Base-by-base conservation (phyloP, 768 basidiomycete genomes). In the Lactarius akahatsu region DNA sequence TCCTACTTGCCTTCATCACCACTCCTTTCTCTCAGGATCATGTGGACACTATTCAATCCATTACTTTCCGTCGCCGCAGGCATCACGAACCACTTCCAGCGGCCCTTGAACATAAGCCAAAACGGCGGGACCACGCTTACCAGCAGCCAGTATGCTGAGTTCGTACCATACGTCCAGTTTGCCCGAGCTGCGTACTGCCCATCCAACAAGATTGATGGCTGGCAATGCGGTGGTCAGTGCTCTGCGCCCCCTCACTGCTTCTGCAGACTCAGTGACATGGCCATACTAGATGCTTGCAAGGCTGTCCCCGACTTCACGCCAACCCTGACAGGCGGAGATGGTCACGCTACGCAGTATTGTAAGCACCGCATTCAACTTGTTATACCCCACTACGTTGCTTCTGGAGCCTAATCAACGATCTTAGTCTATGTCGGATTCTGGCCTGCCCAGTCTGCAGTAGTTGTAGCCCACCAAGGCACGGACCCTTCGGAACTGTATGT, bases 181-280 rank as follows among this genome's bases (percentile, higher is more conserved):
- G 82, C 85, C 28, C 77, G 83, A 28, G 85, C 84, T 1, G 81
- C 85, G n/a, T 86, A 86, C 72, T 86, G 85, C 68, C 47, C 76
- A 4, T 75, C 80, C 2, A 72, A 68, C 65, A 75, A 71, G 55
- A 66, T 82, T n/a, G 70, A 71, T 18, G 76, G 68, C 36, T 85
- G 82, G 82, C 58, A 71, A 1, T 87, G 82, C 69, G 81, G 84
- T 64, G 72, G 81, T 80, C 71, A 60, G 74, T 72, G 56, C 62
- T 43, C 34, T 56, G 10, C 11, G 28, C 26, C 23, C 41, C 57
- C 10, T 34, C 18, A 28, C 34, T 40, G 13, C 50, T 9, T 32
- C 30, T 11, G 0, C 11, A 2, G 57, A 32, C 23, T 60, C 16
- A 61, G 61, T 34, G 34, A 38, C 38, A 8, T 4, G n/a, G 38